These are phyloP conservation scores for Lotmaria passim DNA, from an alignment of 208 protist genomes.

Conservation along the genomic window DNA sequence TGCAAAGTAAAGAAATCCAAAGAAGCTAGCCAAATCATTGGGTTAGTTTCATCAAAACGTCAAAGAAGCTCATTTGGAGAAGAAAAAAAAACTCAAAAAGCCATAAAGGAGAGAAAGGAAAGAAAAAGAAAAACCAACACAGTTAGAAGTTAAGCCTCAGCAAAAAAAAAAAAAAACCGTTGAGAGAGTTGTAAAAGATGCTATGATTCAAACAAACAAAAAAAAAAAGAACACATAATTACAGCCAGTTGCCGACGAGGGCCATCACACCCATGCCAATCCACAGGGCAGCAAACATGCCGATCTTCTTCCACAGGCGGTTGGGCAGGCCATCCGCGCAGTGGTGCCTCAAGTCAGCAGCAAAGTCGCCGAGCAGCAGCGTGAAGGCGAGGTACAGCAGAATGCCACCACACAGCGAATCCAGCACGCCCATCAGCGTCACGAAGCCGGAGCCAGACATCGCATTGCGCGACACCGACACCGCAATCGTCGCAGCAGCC, in stretches of 20 bases:
- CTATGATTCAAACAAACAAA: too few species aligned
- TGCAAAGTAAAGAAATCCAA: too few species aligned
- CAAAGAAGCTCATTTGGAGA: too few species aligned
- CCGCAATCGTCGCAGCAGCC: slow-evolving; percentile 30
- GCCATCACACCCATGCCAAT: slow-evolving; percentile 50
- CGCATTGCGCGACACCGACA: slow-evolving; percentile 37
- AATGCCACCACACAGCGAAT: slow-evolving; percentile 70
- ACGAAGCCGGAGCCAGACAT: slow-evolving; percentile 48
- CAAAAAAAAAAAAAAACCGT: too few species aligned
- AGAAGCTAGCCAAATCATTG: too few species aligned
- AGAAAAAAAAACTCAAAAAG: too few species aligned
- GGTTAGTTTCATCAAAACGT: too few species aligned
- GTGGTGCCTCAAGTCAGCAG: slow-evolving; percentile 34
- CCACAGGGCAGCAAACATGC: slow-evolving; percentile 38
- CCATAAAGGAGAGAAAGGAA: too few species aligned
- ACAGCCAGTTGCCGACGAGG: slow-evolving; percentile 49
- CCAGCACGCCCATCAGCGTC: slow-evolving; percentile 43
- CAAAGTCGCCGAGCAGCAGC: slow-evolving; percentile 67
- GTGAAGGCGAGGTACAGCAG: slow-evolving; percentile 75
- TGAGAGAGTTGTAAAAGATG: too few species aligned
- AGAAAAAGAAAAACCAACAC: too few species aligned
- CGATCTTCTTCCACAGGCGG: slow-evolving; percentile 16
- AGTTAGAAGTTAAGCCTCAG: too few species aligned
- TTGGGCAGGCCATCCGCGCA: slow-evolving; percentile 3
- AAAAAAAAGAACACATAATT: too few species aligned